Conservation (phyloP, 2,329 filamentous ascomycete species). For the Xylaria sp. region DNA sequence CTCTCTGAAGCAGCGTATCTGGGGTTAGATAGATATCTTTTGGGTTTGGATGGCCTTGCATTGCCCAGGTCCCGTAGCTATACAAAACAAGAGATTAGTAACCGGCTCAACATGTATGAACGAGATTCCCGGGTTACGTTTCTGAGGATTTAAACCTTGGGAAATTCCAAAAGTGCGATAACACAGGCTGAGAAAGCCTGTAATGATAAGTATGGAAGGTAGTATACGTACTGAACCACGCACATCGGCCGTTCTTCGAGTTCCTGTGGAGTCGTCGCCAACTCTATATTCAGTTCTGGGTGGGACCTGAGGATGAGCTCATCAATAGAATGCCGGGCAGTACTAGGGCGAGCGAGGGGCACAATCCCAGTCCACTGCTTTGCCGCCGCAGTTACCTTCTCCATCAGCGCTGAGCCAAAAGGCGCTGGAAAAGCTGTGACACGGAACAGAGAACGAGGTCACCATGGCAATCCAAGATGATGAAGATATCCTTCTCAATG, state of each 20-base stretch:
- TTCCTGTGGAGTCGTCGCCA: not conserved
- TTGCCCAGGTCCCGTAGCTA: not conserved
- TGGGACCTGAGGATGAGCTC: not conserved
- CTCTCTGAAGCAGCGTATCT: not conserved
- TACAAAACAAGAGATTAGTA: too few relatives aligned
- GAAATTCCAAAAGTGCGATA: too few relatives aligned
- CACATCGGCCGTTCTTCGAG: conserved; percentile 1
- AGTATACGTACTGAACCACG: not conserved
- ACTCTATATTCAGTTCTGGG: conserved; percentile 5
- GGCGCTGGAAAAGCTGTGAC: conserved; percentile 1
- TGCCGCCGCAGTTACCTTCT: not conserved
- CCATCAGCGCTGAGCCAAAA: not conserved
- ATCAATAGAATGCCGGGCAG: not conserved
- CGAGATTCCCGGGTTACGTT: too few relatives aligned
- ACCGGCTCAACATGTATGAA: too few relatives aligned
- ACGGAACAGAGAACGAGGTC: conserved; percentile 1
- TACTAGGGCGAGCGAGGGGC: not conserved
- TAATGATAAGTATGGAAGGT: too few relatives aligned
- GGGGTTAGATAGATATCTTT: not conserved
- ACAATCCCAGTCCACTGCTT: not conserved
- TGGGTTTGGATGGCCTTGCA: not conserved
- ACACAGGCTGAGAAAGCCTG: too few relatives aligned
- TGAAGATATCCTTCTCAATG: not conserved
- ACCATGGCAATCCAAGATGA: not conserved
- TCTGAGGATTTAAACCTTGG: too few relatives aligned